phyloP scores from a whole-genome alignment of 805 yeast genomes.

The Metahyphopichia silvanorum region DNA sequence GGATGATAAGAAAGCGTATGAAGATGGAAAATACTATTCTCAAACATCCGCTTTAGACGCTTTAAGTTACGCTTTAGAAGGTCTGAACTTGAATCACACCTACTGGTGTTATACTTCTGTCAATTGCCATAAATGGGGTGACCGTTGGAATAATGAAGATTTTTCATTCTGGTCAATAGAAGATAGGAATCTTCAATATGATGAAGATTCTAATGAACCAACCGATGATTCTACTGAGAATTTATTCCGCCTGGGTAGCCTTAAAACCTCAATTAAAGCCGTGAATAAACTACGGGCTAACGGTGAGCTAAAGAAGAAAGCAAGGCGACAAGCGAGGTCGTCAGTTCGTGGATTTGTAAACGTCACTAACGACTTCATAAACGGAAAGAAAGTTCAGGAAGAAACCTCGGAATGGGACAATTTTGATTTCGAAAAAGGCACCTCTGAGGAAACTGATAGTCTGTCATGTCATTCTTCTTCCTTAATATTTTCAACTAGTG shows the following conservation, averaged over 20 bases:
- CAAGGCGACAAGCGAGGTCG: constrained; percentile 1
- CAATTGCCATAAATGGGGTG: constrained; percentile 85
- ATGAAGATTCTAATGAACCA: constrained; percentile 6
- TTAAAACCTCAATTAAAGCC: background rate
- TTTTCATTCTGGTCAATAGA: constrained; percentile 81
- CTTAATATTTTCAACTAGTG: constrained; percentile 18
- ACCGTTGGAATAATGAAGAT: constrained; percentile 91
- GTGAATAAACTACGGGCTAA: background rate
- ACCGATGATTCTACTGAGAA: background rate
- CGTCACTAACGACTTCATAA: background rate
- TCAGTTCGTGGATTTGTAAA: background rate
- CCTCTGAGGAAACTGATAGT: constrained; percentile 10
- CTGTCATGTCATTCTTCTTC: constrained; percentile 17
- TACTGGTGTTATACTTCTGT: constrained; percentile 80
- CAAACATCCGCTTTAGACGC: constrained; percentile 89
- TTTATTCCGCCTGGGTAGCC: too few relatives aligned
- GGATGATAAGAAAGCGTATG: constrained; percentile 75
- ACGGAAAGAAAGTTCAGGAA: too few relatives aligned
- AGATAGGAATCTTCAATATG: constrained; percentile 36
- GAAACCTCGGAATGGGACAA: too few relatives aligned
- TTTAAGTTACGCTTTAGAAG: constrained; percentile 72
- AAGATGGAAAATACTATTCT: constrained; percentile 60
- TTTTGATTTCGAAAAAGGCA: too few relatives aligned
- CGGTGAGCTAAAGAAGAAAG: background rate
- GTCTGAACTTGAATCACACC: constrained; percentile 65